Evolutionary conservation across 257 asterid species (phyloP), one percentile per base, ranked within the genome.

Genomic region (Prunella vulgaris): DNA sequence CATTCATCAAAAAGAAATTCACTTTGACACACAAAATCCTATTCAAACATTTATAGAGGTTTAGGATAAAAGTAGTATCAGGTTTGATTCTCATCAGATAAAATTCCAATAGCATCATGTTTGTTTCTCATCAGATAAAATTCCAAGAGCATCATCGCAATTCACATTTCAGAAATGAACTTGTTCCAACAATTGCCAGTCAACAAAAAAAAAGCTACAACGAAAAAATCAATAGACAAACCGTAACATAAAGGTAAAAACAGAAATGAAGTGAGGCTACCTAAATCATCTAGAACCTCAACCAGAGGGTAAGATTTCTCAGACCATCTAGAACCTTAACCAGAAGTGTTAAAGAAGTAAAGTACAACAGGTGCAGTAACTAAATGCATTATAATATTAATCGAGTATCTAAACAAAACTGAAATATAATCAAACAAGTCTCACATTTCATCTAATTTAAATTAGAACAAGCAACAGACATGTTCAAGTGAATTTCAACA

Each of bases 301-400:
- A 69, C 58, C 69, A 22, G 54, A 17, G 40, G 69, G 42, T 44
- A 18, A 24, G 53, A 65, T 49, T 27, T 46, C 48, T 85, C 80
- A 90, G 49, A 86, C n/a, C n/a, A n/a, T n/a, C n/a, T n/a, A n/a
- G n/a, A n/a, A n/a, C n/a, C n/a, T n/a, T n/a, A n/a, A n/a, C n/a
- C n/a, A n/a, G n/a, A n/a, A n/a, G n/a, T n/a, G n/a, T n/a, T n/a
- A n/a, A n/a, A n/a, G n/a, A n/a, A n/a, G n/a, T n/a, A n/a, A n/a
- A n/a, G n/a, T n/a, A 49, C 20, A 56, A 25, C 12, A 21, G 30
- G 3, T 21, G 10, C 53, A n/a, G 53, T 46, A 46, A 8, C 25
- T 33, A 24, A 63, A 57, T 17, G 21, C 24, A 10, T 13, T 10
- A 10, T 54, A 49, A 38, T 52, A n/a, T 8, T 63, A 17, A 57